Conservation (phyloP, 805 yeast genomes). For the Candida nemodendra region DNA sequence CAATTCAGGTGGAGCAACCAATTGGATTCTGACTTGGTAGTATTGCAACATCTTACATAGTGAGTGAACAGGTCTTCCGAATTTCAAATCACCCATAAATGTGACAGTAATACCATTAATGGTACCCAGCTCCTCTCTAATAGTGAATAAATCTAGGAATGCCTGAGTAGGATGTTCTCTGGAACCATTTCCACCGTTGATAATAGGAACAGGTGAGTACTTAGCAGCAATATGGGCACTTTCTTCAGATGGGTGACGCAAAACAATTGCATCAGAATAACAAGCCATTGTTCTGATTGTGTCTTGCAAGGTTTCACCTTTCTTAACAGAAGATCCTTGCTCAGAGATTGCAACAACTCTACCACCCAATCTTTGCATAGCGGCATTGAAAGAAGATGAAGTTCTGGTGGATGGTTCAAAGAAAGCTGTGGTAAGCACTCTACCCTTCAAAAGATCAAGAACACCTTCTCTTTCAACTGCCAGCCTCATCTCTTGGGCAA, state of each 20-base stretch:
- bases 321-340: constrained; percentile 88
- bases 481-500: constrained; percentile 96
- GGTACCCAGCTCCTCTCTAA: constrained; percentile 98
- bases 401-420: constrained; percentile 99
- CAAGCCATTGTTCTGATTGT: constrained; percentile 93
- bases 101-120: constrained; percentile 97
- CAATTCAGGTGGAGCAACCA: constrained; percentile 88
- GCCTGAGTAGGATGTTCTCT: constrained; percentile 99
- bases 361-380: constrained; percentile 99
- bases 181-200: constrained; percentile 97
- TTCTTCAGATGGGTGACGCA: constrained; percentile 93
- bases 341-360: constrained; percentile 87
- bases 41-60: constrained; percentile 85
- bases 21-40: constrained; percentile 89
- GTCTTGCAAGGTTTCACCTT: constrained; percentile 98
- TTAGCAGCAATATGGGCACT: constrained; percentile 94
- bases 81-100: constrained; percentile 97
- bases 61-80: constrained; percentile 98
- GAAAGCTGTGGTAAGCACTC: constrained; percentile 90
- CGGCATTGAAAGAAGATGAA: constrained; percentile 95
- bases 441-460: constrained; percentile 83
- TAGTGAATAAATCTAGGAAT: constrained; percentile 93
- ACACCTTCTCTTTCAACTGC: constrained; percentile 97
- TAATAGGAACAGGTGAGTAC: constrained; percentile 93
- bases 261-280: constrained; percentile 93